These are phyloP conservation scores for Ascochyta viciae-villosae DNA, from an alignment of 2,329 filamentous ascomycete genomes.

Conservation along the genomic window DNA sequence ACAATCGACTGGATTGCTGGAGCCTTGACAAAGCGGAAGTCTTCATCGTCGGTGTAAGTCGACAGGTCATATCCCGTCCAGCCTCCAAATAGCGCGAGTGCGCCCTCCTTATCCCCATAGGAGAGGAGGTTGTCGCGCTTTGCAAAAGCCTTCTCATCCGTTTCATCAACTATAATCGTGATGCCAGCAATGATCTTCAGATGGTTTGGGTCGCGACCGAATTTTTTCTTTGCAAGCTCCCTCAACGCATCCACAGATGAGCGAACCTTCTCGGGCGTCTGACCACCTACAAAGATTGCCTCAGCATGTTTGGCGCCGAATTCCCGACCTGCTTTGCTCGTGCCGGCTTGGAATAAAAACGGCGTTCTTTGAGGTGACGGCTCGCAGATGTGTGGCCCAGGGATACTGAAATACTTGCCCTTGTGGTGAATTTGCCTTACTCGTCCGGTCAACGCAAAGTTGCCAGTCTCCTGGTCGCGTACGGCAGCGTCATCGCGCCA, in stretches of 20 bases:
- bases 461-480: constrained; percentile 60
- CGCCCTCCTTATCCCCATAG: constrained; percentile 62
- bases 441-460: constrained; percentile 63
- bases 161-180: constrained; percentile 58
- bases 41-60: constrained; percentile 49
- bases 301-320: constrained; percentile 74
- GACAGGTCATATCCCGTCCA: constrained; percentile 72
- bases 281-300: constrained; percentile 69
- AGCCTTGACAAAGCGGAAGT: neutral
- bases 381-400: constrained; percentile 71
- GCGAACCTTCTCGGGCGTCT: constrained; percentile 57
- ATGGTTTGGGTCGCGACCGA: neutral
- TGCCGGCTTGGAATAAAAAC: constrained; percentile 71
- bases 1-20: constrained; percentile 18
- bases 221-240: neutral
- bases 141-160: constrained; percentile 67
- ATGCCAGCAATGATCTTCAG: neutral
- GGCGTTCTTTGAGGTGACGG: constrained; percentile 71
- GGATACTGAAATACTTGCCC: constrained; percentile 69
- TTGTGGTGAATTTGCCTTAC: constrained; percentile 70
- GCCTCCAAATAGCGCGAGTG: constrained; percentile 72
- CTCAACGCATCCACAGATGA: constrained; percentile 58
- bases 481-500: constrained; percentile 70
- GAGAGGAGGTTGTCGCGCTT: constrained; percentile 65
- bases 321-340: constrained; percentile 66